A percentile compares a stretch with the other conserved stretches of the same genome.
These are phyloP conservation scores for Dothistroma septosporum DNA, from an alignment of 2,329 filamentous ascomycete species.

Conservation along the genomic window DNA sequence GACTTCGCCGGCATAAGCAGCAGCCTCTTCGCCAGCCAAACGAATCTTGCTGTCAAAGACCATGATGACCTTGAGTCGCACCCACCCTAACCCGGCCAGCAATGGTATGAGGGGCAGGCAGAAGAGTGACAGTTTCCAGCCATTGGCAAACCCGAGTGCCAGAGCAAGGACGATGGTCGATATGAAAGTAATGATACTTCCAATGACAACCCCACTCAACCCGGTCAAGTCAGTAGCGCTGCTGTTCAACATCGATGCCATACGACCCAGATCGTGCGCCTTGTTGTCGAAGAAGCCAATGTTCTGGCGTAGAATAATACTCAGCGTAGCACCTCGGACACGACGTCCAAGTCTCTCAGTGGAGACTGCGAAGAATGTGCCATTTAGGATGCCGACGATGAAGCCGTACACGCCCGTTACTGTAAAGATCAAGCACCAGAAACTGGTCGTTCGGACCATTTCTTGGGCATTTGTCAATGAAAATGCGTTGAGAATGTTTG, in stretches of 20 bases:
- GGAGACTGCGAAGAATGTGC: constrained; percentile 70
- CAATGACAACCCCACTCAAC: constrained; percentile 45
- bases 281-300: constrained; percentile 76
- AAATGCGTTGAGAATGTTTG: too few relatives aligned
- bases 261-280: constrained; percentile 35
- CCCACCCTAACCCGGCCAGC: constrained; percentile 39
- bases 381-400: constrained; percentile 31
- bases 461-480: too few relatives aligned
- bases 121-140: constrained; percentile 49
- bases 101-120: constrained; percentile 44
- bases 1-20: constrained; percentile 29
- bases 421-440: too few relatives aligned
- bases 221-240: constrained; percentile 47
- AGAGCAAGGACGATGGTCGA: constrained; percentile 42
- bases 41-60: constrained; percentile 15
- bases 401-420: too few relatives aligned
- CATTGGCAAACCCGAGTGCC: constrained; percentile 46
- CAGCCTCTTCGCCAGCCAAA: constrained; percentile 8
- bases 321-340: constrained; percentile 74
- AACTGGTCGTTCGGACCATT: too few relatives aligned
- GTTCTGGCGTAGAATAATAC: constrained; percentile 82
- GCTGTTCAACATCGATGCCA: too few relatives aligned
- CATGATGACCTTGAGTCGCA: constrained; percentile 40
- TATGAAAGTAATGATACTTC: constrained; percentile 43
- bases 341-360: constrained; percentile 77